These are phyloP conservation scores for Tardiomyces digboiensis DNA, from an alignment of 1,139 yeast genomes.

Conservation along the genomic window DNA sequence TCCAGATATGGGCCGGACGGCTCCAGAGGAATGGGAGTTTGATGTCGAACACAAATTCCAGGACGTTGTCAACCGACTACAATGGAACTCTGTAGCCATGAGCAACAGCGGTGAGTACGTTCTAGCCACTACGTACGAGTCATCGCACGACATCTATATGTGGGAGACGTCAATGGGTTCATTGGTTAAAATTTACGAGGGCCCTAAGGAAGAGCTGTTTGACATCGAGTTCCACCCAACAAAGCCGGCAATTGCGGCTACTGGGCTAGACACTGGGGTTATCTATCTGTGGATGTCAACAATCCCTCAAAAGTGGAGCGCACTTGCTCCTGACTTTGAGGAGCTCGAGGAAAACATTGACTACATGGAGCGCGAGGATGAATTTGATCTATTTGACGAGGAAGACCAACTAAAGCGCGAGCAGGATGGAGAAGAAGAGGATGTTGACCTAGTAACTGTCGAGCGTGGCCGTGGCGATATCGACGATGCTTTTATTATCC, in stretches of 20 bases:
- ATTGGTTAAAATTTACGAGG: conserved; percentile 79
- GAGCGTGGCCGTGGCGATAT: conserved; percentile 33
- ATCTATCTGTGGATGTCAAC: conserved; percentile 77
- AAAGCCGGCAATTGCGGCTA: conserved; percentile 72
- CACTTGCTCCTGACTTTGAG: conserved; percentile 93
- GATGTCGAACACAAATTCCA: conserved; percentile 78
- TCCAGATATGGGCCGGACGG: conserved; percentile 33
- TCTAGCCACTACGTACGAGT: conserved; percentile 82
- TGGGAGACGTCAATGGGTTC: conserved; percentile 94
- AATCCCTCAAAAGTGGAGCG: conserved; percentile 93
- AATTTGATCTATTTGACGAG: conserved; percentile 74
- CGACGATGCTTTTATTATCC: conserved; percentile 24
- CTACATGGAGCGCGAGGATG: conserved; percentile 85
- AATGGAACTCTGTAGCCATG: conserved; percentile 80
- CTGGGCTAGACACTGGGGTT: conserved; percentile 80
- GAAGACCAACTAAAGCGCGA: conserved; percentile 45
- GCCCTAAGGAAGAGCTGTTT: conserved; percentile 76
- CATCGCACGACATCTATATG: conserved; percentile 79
- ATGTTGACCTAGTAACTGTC: conserved; percentile 56
- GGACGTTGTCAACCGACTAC: conserved; percentile 80
- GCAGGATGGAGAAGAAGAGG: conserved; percentile 57
- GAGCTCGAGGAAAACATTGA: conserved; percentile 90
- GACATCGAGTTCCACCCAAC: conserved; percentile 76
- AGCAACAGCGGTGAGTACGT: conserved; percentile 74
- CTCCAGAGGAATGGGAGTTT: conserved; percentile 38